Evolutionary conservation across 129 eudicot species (phyloP), one percentile per base, ranked within the genome.

Genomic region (Deinandra increscens): DNA sequence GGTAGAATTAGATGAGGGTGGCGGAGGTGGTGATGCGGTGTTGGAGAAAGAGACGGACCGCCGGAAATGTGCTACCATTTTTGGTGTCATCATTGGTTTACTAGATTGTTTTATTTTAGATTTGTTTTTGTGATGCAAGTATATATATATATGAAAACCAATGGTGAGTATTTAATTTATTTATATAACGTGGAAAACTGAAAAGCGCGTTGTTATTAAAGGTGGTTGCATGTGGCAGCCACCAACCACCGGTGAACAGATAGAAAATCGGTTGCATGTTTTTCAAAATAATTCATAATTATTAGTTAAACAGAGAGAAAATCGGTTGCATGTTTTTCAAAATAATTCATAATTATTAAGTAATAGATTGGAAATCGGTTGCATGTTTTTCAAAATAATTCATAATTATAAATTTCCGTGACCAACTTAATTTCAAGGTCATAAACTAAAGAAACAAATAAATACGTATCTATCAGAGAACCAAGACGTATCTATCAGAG

Each of bases 31-130:
- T 0, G 67, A 86, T 84, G 61, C 54, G 71, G 78, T 85, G 84
- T 19, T 86, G 74, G 80, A 85, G 73, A 53, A 89, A 72, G 69
- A 88, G 81, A 48, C 70, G 11, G 96, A 83, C 49, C 96, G 60
- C 18, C 89, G 77, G 60, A 83, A 83, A 69, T 79, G 84, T 53
- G 84, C 83, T 61, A 88, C 90, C 84, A 82, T 88, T 84, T 84
- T 82, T 39, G 85, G 75, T 63, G 89, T 80, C 90, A 80, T 82
- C 66, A 60, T 76, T 37, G 58, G n/a, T 8, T 14, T 2, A 56
- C 37, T 8, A 71, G 50, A 31, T 9, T 0, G n/a, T 26, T 14
- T 2, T 18, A 18, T 62, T 9, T 9, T 4, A 43, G 5, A 6
- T 7, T 31, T 44, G 12, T n/a, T 8, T 36, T 38, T 49, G 34